Percentiles rank a stretch among this genome's conserved stretches.
phyloP scores from a whole-genome alignment of 2,329 filamentous ascomycete genomes.

The Remersonia thermophila region DNA sequence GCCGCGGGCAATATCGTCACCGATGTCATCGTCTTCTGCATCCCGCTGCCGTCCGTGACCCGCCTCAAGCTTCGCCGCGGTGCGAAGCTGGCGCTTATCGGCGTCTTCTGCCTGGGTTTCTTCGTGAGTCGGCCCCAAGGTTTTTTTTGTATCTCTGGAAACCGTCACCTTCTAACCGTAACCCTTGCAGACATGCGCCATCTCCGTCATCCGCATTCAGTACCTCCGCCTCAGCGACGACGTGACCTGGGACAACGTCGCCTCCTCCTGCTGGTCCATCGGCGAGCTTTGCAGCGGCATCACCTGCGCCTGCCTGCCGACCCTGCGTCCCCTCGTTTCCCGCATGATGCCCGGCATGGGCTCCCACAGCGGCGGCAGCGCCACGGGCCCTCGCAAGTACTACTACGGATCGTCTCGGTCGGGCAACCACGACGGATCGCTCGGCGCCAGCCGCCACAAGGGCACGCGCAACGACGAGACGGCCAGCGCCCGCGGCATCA shows the following conservation, averaged over 20 bases:
- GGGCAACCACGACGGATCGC: conserved; percentile 6
- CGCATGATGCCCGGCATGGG: conserved; percentile 10
- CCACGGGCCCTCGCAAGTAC: conserved; percentile 7
- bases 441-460: conserved; percentile 5
- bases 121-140: conserved; percentile 21
- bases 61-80: conserved; percentile 23
- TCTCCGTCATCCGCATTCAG: conserved; percentile 27
- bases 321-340: conserved; percentile 18
- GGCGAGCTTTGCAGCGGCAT: conserved; percentile 25
- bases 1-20: conserved; percentile 27
- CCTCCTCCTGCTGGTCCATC: conserved; percentile 25
- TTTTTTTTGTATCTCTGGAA: not conserved
- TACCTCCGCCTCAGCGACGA: conserved; percentile 24
- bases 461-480: conserved; percentile 3
- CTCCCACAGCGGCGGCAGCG: conserved; percentile 4
- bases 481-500: conserved; percentile 11
- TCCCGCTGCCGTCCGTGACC: conserved; percentile 25
- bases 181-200: conserved; percentile 23
- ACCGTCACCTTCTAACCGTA: not conserved
- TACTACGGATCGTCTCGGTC: conserved; percentile 7
- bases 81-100: conserved; percentile 24
- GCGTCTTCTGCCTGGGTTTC: conserved; percentile 28
- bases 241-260: conserved; percentile 27
- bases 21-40: conserved; percentile 25
- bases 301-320: conserved; percentile 26